Base-by-base conservation (phyloP, 305 asterid genomes). In the Rubia peregrina region DNA sequence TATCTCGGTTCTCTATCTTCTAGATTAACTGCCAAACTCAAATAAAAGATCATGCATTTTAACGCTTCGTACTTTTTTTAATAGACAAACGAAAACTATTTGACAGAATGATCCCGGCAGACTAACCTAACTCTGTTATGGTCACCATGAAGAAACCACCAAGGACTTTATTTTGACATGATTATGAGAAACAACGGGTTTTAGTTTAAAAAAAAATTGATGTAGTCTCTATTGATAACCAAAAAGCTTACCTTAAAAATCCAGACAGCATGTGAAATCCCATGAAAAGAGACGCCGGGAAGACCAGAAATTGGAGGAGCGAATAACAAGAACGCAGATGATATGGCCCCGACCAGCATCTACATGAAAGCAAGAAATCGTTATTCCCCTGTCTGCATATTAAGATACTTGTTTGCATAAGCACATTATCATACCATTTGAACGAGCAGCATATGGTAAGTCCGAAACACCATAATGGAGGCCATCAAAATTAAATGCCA, bases 391-490 rank as follows among this genome's bases (percentile, higher is more conserved):
- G n/a, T 59, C 59, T 19, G 61, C 59, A 36, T 61, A 0, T 49
- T 49, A 13, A 22, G 17, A 26, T 21, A 40, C 26, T 19, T 14
- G 36, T 14, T 48, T 51, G 59, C 59, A 17, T 17, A 61, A 68
- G 41, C 69, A 74, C 5, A 64, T n/a, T 65, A 46, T 38, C 81
- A 48, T 76, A 93, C 98, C 98, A 91, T n/a, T 93, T 41, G 98
- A 89, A 76, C 72, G 65, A 33, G 98, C 98, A 68, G 95, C 94
- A 61, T 84, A 93, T 68, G 86, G 84, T 57, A 93, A 93, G 81
- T 93, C 98, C 9, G 97, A 93, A 75, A 89, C 94, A 68, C 98
- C 97, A 65, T 87, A 90, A 76, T 90, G 95, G 67, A 93, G 98
- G 63, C 97, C 97, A 55, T 93, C 98, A 57, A 86, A 82, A 71